Base-by-base conservation (phyloP, 129 eudicot species). In the Deinandra increscens region DNA sequence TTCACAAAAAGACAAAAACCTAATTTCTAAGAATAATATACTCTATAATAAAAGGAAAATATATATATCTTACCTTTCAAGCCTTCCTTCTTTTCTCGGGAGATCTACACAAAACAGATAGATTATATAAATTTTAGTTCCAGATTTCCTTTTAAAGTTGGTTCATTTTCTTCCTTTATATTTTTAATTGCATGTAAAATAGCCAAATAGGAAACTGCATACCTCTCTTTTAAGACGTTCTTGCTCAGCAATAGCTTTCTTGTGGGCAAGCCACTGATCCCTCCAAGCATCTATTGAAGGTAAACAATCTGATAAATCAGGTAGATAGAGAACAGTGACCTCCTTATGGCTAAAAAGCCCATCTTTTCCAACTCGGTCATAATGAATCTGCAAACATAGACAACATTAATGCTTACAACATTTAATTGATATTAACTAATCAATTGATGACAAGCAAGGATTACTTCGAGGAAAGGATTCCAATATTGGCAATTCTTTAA, bases 391-490 rank as follows among this genome's bases (percentile, higher is more conserved):
- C 70, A 76, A 38, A 55, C 31, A 70, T 41, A 36, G 7, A 26
- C 13, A 66, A 23, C 44, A 6, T 43, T 36, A 66, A 44, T 6
- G 39, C 31, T 37, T 23, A 23, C 58, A 65, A 75, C 56, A 66
- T 26, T 26, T 31, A 65, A 0, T 26, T 26, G 1, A 36, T 48
- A 23, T 8, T n/a, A 63, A 48, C 19, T 38, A 63, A 49, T 38
- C 3, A 7, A 20, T 22, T 51, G 8, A 76, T 37, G 60, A 68
- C 12, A 34, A 48, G 42, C 39, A 23, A 66, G 18, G 19, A 56
- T 29, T 79, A 85, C 99, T 95, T 93, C 99, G 69, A 93, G 93
- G 39, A 93, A 93, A 70, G 93, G 97, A 73, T 85, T 93, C 99
- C 99, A 93, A 51, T 70, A 83, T 72, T 45, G 73, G 73, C 99